phyloP scores from a whole-genome alignment of 2,329 filamentous ascomycete species.

The Colletotrichum sublineola region DNA sequence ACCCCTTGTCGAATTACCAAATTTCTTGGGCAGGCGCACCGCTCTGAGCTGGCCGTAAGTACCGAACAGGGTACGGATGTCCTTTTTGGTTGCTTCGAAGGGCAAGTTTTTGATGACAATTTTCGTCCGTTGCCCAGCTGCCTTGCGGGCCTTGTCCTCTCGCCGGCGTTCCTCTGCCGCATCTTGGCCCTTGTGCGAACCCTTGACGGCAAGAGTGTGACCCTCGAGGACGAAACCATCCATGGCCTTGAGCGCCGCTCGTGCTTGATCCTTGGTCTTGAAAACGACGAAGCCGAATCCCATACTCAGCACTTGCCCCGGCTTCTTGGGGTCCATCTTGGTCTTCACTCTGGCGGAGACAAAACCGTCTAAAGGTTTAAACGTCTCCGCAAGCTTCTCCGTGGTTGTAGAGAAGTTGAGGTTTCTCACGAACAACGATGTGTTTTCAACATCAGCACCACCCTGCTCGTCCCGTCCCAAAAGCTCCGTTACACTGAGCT shows the following conservation, averaged over 20 bases:
- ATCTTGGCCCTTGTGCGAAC: constrained; percentile 88
- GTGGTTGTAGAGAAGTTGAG: constrained; percentile 92
- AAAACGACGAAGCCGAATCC: constrained; percentile 98
- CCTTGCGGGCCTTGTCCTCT: constrained; percentile 86
- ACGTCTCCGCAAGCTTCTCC: constrained; percentile 79
- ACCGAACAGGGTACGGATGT: constrained; percentile 86
- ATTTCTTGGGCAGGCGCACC: constrained; percentile 94
- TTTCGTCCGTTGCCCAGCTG: constrained; percentile 83
- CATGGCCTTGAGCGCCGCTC: constrained; percentile 86
- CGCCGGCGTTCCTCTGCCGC: constrained; percentile 88
- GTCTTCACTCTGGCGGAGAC: constrained; percentile 92
- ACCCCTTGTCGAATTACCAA: constrained; percentile 87
- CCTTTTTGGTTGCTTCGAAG: constrained; percentile 94
- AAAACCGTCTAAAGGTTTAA: constrained; percentile 88
- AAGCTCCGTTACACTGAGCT: constrained; percentile 77
- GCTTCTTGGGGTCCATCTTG: constrained; percentile 91
- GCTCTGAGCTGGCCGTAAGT: constrained; percentile 93
- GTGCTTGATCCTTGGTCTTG: constrained; percentile 79
- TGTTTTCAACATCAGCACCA: constrained; percentile 72
- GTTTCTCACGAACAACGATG: constrained; percentile 94
- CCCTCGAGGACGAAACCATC: constrained; percentile 89
- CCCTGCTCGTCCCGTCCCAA: constrained; percentile 68
- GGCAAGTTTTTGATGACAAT: constrained; percentile 98
- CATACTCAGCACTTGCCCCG: constrained; percentile 92
- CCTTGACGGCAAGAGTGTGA: constrained; percentile 86